A percentile compares a stretch with the other conserved stretches of the same genome.
These are phyloP conservation scores for Dactylorhiza incarnata DNA, from an alignment of 106 monocot genomes.

Conservation along the genomic window DNA sequence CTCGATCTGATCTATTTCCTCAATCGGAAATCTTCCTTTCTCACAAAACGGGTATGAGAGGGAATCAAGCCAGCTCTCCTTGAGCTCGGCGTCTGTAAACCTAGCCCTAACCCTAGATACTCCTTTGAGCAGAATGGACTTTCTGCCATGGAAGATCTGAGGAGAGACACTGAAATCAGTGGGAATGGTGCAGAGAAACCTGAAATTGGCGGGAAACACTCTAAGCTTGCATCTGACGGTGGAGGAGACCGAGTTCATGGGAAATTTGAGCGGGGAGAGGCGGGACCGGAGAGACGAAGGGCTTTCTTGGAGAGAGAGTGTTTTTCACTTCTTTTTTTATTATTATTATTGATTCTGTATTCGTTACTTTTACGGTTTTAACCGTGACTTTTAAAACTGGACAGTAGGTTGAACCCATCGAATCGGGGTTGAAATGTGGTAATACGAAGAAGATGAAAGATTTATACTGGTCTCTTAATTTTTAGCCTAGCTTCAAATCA, in stretches of 20 bases:
- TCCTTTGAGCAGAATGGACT: background rate
- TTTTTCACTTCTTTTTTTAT: no score
- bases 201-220: no score
- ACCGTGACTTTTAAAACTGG: no score
- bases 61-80: conserved; percentile 56
- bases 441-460: no score
- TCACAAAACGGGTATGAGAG: conserved; percentile 42
- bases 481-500: no score
- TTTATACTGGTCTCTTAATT: no score
- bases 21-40: background rate
- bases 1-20: conserved; percentile 6
- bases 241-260: conserved; percentile 7
- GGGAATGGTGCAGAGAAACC: background rate
- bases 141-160: background rate
- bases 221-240: background rate
- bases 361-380: no score
- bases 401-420: no score
- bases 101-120: conserved; percentile 10
- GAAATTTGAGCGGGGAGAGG: background rate
- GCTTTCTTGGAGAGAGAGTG: background rate
- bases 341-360: no score
- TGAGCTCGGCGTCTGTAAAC: conserved; percentile 18
- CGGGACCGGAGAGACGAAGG: background rate
- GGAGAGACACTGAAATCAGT: background rate
- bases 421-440: no score